phyloP scores from a whole-genome alignment of 306 rosid species.

The Fragaria ananassa region DNA sequence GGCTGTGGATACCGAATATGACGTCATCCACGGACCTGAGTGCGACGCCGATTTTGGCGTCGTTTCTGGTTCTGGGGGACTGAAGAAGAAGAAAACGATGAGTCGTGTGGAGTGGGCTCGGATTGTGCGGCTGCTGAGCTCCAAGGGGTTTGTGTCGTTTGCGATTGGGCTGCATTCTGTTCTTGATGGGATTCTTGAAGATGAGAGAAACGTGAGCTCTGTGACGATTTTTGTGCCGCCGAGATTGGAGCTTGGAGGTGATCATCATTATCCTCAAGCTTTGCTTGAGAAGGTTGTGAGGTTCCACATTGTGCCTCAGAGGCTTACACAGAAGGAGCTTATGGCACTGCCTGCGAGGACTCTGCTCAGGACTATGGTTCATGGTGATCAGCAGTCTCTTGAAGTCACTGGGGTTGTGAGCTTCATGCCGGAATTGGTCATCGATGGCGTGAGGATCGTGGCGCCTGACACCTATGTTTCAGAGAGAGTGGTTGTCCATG shows the following conservation, averaged over 20 bases:
- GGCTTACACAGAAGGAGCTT: slow-evolving; percentile 40
- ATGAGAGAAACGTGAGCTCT: slow-evolving; percentile 26
- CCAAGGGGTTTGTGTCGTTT: slow-evolving; percentile 48
- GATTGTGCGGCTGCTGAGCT: slow-evolving; percentile 45
- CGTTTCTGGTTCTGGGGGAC: slow-evolving; percentile 21
- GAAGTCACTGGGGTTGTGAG: slow-evolving; percentile 39
- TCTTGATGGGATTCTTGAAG: slow-evolving; percentile 53
- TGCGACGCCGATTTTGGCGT: slow-evolving; percentile 28
- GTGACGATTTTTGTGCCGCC: slow-evolving; percentile 71
- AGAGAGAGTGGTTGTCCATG: slow-evolving; percentile 57
- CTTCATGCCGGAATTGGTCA: slow-evolving; percentile 32
- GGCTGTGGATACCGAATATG: slow-evolving; percentile 33
- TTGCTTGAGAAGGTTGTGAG: slow-evolving; percentile 54
- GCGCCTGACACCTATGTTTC: slow-evolving; percentile 54
- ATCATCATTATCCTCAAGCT: slow-evolving; percentile 22
- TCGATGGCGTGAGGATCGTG: slow-evolving; percentile 57
- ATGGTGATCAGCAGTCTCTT: slow-evolving; percentile 28
- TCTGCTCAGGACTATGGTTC: slow-evolving; percentile 43
- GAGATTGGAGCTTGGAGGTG: slow-evolving; percentile 27
- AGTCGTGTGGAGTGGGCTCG: slow-evolving; percentile 42
- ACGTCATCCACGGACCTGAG: slow-evolving; percentile 37
- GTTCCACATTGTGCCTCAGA: slow-evolving; percentile 67
- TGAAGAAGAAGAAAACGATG: not conserved
- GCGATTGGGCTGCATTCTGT: slow-evolving; percentile 49
- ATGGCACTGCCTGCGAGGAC: slow-evolving; percentile 37